These are phyloP conservation scores for Pleurotus djamor DNA, from an alignment of 768 basidiomycete species.

Conservation along the genomic window DNA sequence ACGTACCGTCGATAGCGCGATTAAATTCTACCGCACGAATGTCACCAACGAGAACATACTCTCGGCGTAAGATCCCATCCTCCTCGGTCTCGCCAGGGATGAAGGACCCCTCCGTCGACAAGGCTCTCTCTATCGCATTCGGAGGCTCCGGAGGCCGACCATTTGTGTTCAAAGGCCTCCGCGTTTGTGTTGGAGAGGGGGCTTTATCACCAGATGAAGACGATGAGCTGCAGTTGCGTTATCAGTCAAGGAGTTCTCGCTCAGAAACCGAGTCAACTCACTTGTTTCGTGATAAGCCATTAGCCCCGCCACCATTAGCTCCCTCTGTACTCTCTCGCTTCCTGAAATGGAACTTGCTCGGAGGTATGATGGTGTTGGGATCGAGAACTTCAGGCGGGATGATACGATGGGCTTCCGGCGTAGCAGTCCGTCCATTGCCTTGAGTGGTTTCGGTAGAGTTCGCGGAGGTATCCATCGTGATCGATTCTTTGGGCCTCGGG, in stretches of 20 bases:
- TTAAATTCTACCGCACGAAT: constrained; percentile 89
- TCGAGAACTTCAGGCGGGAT: constrained; percentile 83
- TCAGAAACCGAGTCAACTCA: constrained; percentile 8
- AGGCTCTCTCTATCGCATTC: constrained; percentile 21
- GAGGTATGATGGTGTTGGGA: constrained; percentile 78
- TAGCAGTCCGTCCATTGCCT: constrained; percentile 33
- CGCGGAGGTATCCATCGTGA: constrained; percentile 7
- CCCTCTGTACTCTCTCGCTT: constrained; percentile 23
- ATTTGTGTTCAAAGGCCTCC: constrained; percentile 15
- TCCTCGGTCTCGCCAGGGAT: constrained; percentile 87
- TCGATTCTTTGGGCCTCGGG: constrained; percentile 45
- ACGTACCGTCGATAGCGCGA: constrained; percentile 84
- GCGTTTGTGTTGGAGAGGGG: constrained; percentile 17
- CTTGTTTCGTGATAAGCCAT: constrained; percentile 23
- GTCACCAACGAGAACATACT: constrained; percentile 95
- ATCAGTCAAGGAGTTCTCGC: not conserved
- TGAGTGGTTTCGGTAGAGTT: constrained; percentile 9
- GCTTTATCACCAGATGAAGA: constrained; percentile 18
- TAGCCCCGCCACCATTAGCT: constrained; percentile 17
- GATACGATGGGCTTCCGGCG: constrained; percentile 71
- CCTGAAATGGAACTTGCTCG: constrained; percentile 77
- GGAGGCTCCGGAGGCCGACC: constrained; percentile 3
- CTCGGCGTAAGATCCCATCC: constrained; percentile 74
- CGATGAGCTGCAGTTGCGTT: constrained; percentile 13
- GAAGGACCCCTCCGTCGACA: constrained; percentile 58